Conservation (phyloP, 768 basidiomycete species). For the Leccinum variicolor region DNA sequence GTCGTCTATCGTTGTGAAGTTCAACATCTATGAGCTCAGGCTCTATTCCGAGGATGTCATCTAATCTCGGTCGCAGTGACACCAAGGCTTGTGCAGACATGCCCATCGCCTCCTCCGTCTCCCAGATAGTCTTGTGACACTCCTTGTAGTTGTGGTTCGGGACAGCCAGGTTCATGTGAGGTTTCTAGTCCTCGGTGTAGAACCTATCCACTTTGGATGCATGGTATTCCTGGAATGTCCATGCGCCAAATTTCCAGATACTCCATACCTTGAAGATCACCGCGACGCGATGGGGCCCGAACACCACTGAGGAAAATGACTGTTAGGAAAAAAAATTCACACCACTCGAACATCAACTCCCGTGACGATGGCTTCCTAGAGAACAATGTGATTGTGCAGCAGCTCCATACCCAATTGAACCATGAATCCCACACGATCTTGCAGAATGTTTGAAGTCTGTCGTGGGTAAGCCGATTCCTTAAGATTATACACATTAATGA, state of each 20-base stretch:
- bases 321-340: background rate
- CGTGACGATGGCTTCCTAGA: background rate
- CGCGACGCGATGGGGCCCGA: background rate
- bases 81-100: background rate
- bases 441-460: conserved; percentile 6
- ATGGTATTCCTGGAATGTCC: conserved; percentile 8
- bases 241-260: conserved; percentile 5
- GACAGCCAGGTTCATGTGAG: background rate
- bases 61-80: background rate
- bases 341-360: conserved; percentile 13
- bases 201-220: conserved; percentile 6
- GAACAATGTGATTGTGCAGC: no score
- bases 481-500: background rate
- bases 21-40: no score
- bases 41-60: background rate
- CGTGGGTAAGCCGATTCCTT: background rate
- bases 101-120: conserved; percentile 4
- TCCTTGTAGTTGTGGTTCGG: conserved; percentile 9
- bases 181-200: conserved; percentile 1
- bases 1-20: conserved; percentile 7
- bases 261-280: background rate
- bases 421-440: conserved; percentile 1
- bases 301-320: conserved; percentile 5
- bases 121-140: background rate
- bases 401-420: background rate